A percentile compares a stretch with the other conserved stretches of the same genome.
Conservation (phyloP, 2,329 filamentous ascomycete species). For the Claviceps lovelessii region DNA sequence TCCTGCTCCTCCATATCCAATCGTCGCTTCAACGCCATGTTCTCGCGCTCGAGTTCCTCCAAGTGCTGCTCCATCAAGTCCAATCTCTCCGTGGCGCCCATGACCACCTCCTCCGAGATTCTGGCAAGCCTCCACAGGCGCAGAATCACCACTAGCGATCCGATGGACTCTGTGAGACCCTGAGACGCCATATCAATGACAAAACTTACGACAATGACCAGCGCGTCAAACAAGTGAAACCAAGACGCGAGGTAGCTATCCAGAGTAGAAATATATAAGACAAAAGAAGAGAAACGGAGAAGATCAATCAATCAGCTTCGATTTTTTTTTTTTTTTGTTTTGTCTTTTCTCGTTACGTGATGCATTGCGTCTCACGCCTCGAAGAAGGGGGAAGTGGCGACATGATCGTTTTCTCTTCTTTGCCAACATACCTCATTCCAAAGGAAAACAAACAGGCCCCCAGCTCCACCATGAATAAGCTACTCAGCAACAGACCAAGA, state of each 20-base stretch:
- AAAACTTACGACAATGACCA: constrained; percentile 48
- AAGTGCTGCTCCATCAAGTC: constrained; percentile 40
- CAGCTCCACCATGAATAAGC: constrained; percentile 51
- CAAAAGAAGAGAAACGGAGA: too few relatives aligned
- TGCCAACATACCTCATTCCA: constrained; percentile 35
- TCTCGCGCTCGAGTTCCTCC: constrained; percentile 35
- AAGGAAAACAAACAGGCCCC: constrained; percentile 45
- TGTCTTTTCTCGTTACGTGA: neutral
- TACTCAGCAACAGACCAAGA: constrained; percentile 44
- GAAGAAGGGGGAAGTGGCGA: too few relatives aligned
- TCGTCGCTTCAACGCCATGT: constrained; percentile 15
- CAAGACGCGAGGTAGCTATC: constrained; percentile 39
- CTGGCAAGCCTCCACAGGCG: constrained; percentile 57
- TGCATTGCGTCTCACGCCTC: too few relatives aligned
- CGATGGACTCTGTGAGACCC: constrained; percentile 47
- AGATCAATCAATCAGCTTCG: neutral
- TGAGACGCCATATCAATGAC: constrained; percentile 45
- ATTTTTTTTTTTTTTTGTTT: neutral
- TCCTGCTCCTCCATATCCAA: constrained; percentile 9
- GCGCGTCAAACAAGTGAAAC: constrained; percentile 51
- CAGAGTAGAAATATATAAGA: neutral
- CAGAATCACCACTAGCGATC: constrained; percentile 50
- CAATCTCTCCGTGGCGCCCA: constrained; percentile 48
- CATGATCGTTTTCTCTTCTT: neutral
- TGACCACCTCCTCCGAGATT: constrained; percentile 53